Percentiles rank a stretch among this genome's conserved stretches.
Evolutionary conservation across 257 asterid genomes (phyloP).

Genomic region (Capsicum chinense): DNA sequence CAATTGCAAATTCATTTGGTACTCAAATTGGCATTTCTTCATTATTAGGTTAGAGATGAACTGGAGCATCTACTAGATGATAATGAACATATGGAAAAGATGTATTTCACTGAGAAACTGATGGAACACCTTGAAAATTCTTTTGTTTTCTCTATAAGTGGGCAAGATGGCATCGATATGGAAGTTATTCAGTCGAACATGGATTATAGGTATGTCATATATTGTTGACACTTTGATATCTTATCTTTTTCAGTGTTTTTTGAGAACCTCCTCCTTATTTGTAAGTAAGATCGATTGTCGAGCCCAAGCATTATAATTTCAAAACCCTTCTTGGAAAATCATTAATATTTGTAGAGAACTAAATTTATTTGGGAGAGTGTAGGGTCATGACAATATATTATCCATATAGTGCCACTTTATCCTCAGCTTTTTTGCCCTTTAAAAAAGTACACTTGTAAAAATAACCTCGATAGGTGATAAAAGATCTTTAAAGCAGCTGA

Average conservation of each 20-base stretch:
- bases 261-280: conserved; percentile 4
- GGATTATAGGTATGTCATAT: conserved; percentile 59
- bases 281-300: background rate
- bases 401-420: background rate
- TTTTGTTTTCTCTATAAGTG: conserved; percentile 62
- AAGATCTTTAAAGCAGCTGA: background rate
- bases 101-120: conserved; percentile 90
- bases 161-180: conserved; percentile 62
- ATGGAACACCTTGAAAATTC: conserved; percentile 71
- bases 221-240: conserved; percentile 16
- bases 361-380: background rate
- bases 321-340: background rate
- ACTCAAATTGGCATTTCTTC: conserved; percentile 8
- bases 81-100: conserved; percentile 96
- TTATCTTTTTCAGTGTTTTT: background rate
- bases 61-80: conserved; percentile 95
- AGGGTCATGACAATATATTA: background rate
- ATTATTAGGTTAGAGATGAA: conserved; percentile 85
- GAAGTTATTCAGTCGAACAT: conserved; percentile 48
- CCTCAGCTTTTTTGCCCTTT: background rate
- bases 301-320: background rate
- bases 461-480: background rate
- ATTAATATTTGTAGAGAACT: background rate
- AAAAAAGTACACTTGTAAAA: background rate
- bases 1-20: background rate